Evolutionary conservation across 768 basidiomycete species (phyloP).

Genomic region (Kwoniella dendrophila): DNA sequence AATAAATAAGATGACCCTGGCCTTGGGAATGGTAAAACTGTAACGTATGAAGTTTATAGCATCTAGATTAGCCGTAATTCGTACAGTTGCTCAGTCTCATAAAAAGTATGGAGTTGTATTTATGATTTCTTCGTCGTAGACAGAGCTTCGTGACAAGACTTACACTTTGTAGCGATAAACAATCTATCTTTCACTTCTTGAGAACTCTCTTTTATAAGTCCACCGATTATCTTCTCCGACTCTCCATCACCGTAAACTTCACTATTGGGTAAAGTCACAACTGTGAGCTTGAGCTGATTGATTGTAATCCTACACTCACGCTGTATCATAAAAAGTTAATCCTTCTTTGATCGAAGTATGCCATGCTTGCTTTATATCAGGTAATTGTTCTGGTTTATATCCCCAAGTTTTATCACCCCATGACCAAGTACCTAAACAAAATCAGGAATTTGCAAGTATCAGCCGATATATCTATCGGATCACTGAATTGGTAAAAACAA

Average conservation of each 20-base stretch:
- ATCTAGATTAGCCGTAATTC: neutral
- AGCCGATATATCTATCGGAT: neutral
- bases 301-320: slow-evolving; percentile 27
- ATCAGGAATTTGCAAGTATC: neutral
- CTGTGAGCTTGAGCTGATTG: neutral
- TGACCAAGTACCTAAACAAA: slow-evolving; percentile 42
- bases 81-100: too few relatives aligned
- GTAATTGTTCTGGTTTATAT: slow-evolving; percentile 34
- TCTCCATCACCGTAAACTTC: slow-evolving; percentile 52
- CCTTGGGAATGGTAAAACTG: slow-evolving; percentile 14
- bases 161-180: slow-evolving; percentile 54
- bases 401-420: slow-evolving; percentile 46
- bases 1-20: slow-evolving; percentile 26
- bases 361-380: slow-evolving; percentile 48
- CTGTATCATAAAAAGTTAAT: slow-evolving; percentile 54
- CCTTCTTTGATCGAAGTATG: slow-evolving; percentile 39
- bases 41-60: slow-evolving; percentile 32
- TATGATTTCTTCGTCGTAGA: too few relatives aligned
- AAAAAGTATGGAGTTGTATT: too few relatives aligned
- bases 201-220: slow-evolving; percentile 45
- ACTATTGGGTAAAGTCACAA: slow-evolving; percentile 6
- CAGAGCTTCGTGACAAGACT: slow-evolving; percentile 1
- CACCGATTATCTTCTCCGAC: slow-evolving; percentile 50
- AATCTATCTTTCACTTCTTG: slow-evolving; percentile 42
- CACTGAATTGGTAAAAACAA: neutral